phyloP scores from a whole-genome alignment of 345 rosid species.

The Bruguiera parviflora region DNA sequence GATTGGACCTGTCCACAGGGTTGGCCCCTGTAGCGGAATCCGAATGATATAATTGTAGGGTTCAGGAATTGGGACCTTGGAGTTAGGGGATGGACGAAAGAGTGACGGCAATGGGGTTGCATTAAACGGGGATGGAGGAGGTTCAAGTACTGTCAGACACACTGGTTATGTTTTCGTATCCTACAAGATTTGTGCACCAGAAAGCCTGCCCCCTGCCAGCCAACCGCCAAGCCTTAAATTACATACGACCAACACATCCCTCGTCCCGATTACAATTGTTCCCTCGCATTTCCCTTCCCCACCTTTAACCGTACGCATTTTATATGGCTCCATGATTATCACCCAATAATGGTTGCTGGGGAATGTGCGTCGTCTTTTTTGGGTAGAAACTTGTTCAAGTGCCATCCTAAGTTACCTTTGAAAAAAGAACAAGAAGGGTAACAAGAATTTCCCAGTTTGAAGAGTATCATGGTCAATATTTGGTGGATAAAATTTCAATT shows the following conservation, averaged over 20 bases:
- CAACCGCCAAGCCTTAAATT: slow-evolving; percentile 30
- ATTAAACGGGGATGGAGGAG: slow-evolving; percentile 9
- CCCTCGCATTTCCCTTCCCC: slow-evolving; percentile 7
- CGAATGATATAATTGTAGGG: not conserved
- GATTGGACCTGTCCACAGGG: too few relatives aligned
- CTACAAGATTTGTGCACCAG: slow-evolving; percentile 31
- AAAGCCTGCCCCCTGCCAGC: slow-evolving; percentile 7
- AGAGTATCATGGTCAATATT: too few relatives aligned
- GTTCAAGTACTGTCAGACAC: slow-evolving; percentile 19
- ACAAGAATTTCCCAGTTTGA: too few relatives aligned
- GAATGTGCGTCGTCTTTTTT: too few relatives aligned
- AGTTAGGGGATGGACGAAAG: not conserved
- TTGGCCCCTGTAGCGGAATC: too few relatives aligned
- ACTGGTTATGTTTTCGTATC: slow-evolving; percentile 34
- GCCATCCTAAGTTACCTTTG: too few relatives aligned
- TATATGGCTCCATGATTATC: too few relatives aligned
- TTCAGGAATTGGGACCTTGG: not conserved
- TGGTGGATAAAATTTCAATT: too few relatives aligned
- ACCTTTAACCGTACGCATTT: not conserved
- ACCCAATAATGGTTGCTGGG: too few relatives aligned
- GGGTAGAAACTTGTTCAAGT: too few relatives aligned
- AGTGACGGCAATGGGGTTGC: slow-evolving; percentile 17
- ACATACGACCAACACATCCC: not conserved
- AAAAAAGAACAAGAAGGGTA: too few relatives aligned
- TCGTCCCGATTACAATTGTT: not conserved